These are phyloP conservation scores for Cercis canadensis DNA, from an alignment of 306 rosid species.

Conservation along the genomic window DNA sequence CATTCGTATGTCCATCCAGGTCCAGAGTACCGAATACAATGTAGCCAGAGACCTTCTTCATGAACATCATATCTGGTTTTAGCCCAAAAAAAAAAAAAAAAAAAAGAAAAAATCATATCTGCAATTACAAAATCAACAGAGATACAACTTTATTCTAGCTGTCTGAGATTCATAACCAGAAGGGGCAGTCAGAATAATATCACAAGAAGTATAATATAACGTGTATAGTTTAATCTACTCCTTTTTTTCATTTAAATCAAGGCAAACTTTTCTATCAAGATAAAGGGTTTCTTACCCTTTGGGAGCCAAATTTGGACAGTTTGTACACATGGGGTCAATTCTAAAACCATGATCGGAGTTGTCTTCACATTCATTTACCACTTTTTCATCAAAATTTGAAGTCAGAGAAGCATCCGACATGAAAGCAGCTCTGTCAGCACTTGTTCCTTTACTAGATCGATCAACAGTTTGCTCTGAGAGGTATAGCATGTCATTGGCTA, in stretches of 20 bases:
- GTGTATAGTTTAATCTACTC: neutral
- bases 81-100: conserved; percentile 10
- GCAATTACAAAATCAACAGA: conserved; percentile 25
- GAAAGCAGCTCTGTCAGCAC: conserved; percentile 67
- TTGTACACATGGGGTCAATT: conserved; percentile 86
- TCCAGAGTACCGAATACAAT: conserved; percentile 73
- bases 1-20: conserved; percentile 87
- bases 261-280: conserved; percentile 10
- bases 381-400: conserved; percentile 44
- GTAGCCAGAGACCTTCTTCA: conserved; percentile 87
- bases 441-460: conserved; percentile 50
- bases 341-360: conserved; percentile 53
- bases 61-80: conserved; percentile 68
- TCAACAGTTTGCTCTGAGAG: conserved; percentile 54
- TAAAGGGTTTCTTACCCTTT: conserved; percentile 61
- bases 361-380: conserved; percentile 45
- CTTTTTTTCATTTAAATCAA: neutral
- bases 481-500: conserved; percentile 85
- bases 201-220: neutral
- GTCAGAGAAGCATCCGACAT: conserved; percentile 42
- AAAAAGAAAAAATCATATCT: too few species aligned
- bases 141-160: neutral
- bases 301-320: conserved; percentile 88
- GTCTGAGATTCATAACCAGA: conserved; percentile 16
- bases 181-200: conserved; percentile 1